These are phyloP conservation scores for Brassica juncea DNA, from an alignment of 345 rosid genomes.

Conservation along the genomic window DNA sequence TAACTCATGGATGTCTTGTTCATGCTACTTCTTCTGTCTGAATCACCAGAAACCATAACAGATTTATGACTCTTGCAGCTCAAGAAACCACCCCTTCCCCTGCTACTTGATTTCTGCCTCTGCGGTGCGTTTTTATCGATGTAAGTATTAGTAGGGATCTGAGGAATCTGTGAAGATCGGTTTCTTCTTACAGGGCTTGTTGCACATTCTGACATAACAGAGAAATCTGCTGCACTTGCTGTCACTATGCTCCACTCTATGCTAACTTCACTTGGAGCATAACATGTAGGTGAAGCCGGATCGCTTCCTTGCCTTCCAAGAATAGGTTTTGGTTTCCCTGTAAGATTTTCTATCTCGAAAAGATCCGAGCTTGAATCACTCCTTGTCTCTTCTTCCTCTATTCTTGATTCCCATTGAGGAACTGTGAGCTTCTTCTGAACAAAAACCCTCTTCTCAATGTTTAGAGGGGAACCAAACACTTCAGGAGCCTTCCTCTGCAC, in stretches of 20 bases:
- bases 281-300: conserved; percentile 56
- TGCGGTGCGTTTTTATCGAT: conserved; percentile 10
- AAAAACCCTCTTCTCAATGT: conserved; percentile 33
- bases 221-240: conserved; percentile 79
- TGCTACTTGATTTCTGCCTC: conserved; percentile 27
- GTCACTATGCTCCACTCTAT: conserved; percentile 93
- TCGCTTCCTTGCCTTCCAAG: conserved; percentile 61
- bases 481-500: conserved; percentile 53
- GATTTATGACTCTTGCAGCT: conserved; percentile 80
- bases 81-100: conserved; percentile 39
- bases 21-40: conserved; percentile 24
- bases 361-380: conserved; percentile 78
- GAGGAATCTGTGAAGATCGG: conserved; percentile 20
- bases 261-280: conserved; percentile 89
- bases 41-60: conserved; percentile 38
- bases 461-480: conserved; percentile 60
- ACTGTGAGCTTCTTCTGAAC: conserved; percentile 50
- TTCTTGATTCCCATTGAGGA: conserved; percentile 48
- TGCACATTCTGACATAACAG: conserved; percentile 65
- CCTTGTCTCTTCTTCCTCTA: conserved; percentile 35
- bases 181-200: conserved; percentile 45
- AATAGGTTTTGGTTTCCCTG: conserved; percentile 53
- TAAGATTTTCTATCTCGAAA: conserved; percentile 78
- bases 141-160: conserved; percentile 20
- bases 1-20: conserved; percentile 26